Evolutionary conservation across 2,329 filamentous ascomycete species (phyloP).

Genomic region (Trichoderma oligosporum): DNA sequence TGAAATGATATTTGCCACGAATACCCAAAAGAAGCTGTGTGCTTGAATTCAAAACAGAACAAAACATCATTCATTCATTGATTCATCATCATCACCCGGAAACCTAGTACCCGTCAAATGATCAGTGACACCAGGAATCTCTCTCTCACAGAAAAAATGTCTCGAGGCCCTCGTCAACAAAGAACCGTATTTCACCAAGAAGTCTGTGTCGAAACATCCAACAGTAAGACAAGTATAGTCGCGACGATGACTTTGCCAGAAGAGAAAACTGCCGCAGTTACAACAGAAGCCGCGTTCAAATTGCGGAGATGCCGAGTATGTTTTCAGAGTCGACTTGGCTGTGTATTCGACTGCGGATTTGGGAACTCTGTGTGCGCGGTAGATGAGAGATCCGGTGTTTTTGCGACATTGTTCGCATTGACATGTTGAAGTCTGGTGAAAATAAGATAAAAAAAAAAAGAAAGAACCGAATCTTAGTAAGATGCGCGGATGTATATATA

Average conservation of each 20-base stretch:
- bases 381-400: slow-evolving; percentile 46
- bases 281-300: slow-evolving; percentile 47
- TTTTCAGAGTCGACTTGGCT: slow-evolving; percentile 33
- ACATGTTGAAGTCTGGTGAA: slow-evolving; percentile 42
- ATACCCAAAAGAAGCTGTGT: too few species aligned
- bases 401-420: slow-evolving; percentile 56
- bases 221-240: slow-evolving; percentile 37
- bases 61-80: too few species aligned
- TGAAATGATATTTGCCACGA: too few species aligned
- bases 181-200: slow-evolving; percentile 38
- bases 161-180: slow-evolving; percentile 37
- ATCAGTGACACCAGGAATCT: slow-evolving; percentile 49
- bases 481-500: too few species aligned
- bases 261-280: slow-evolving; percentile 48
- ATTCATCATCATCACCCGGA: slow-evolving; percentile 9
- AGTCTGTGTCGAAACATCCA: slow-evolving; percentile 45
- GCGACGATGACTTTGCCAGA: slow-evolving; percentile 38
- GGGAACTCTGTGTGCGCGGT: slow-evolving; percentile 39
- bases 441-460: slow-evolving; percentile 2
- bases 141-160: slow-evolving; percentile 43
- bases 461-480: too few species aligned
- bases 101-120: slow-evolving; percentile 29
- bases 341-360: slow-evolving; percentile 35
- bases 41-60: too few species aligned
- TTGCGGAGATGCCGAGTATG: slow-evolving; percentile 40